These are phyloP conservation scores for Leccinum pellstonianum DNA, from an alignment of 768 basidiomycete genomes.

Conservation along the genomic window DNA sequence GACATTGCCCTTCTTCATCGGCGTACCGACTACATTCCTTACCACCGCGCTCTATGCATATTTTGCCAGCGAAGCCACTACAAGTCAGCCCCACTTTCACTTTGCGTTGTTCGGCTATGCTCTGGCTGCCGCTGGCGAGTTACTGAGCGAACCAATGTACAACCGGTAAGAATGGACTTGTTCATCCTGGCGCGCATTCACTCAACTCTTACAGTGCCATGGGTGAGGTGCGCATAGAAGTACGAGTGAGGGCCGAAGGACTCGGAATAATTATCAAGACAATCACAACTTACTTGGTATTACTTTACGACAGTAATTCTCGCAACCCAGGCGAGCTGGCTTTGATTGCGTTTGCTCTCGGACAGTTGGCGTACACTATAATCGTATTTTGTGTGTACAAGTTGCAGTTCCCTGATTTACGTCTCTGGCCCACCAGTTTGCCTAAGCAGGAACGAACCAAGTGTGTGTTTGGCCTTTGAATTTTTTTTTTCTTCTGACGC, in stretches of 20 bases:
- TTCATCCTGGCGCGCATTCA: neutral
- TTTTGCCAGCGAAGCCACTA: constrained; percentile 52
- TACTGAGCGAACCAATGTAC: constrained; percentile 81
- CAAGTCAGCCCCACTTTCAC: constrained; percentile 62
- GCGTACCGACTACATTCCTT: constrained; percentile 59
- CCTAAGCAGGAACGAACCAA: constrained; percentile 15
- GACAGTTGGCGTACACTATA: constrained; percentile 75
- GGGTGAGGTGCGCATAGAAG: constrained; percentile 59
- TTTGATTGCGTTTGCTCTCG: constrained; percentile 81
- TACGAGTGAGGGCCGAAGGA: constrained; percentile 86
- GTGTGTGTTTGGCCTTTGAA: constrained; percentile 17
- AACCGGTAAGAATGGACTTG: constrained; percentile 49
- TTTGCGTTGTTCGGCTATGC: constrained; percentile 69
- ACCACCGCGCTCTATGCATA: constrained; percentile 53
- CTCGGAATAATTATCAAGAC: constrained; percentile 75
- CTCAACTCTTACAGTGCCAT: constrained; percentile 54
- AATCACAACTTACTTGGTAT: constrained; percentile 62
- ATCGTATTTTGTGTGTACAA: constrained; percentile 59
- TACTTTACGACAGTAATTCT: constrained; percentile 48
- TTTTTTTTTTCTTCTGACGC: neutral
- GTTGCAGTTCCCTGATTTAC: constrained; percentile 36
- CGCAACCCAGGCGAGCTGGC: constrained; percentile 44
- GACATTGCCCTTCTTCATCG: constrained; percentile 66
- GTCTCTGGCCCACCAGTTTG: constrained; percentile 35
- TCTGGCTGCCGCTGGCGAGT: constrained; percentile 70